Evolutionary conservation across 768 basidiomycete genomes (phyloP).

Genomic region (Leucocoprinus sp.): DNA sequence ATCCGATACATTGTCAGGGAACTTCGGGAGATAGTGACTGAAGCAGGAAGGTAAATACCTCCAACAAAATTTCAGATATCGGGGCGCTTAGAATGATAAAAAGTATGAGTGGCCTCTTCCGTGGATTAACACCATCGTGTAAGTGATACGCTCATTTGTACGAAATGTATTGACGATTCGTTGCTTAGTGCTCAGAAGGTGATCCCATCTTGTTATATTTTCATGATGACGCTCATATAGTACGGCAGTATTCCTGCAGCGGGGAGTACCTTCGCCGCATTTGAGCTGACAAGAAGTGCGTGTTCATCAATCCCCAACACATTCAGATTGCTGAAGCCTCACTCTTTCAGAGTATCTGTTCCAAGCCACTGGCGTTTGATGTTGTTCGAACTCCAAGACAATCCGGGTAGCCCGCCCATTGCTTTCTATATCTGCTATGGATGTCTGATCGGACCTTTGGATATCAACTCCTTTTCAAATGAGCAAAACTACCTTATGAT

Average conservation of each 20-base stretch:
- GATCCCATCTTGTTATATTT: neutral
- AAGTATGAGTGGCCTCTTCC: conserved; percentile 54
- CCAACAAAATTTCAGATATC: neutral
- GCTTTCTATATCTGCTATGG: too few relatives aligned
- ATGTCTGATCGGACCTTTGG: too few relatives aligned
- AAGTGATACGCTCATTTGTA: conserved; percentile 22
- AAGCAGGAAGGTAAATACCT: conserved; percentile 73
- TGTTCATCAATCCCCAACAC: neutral
- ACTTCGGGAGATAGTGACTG: conserved; percentile 53
- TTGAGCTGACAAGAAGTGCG: conserved; percentile 72
- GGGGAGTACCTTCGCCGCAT: conserved; percentile 84
- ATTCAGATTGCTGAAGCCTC: neutral
- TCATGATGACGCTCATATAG: conserved; percentile 20
- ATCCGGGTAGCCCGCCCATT: too few relatives aligned
- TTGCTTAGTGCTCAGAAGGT: conserved; percentile 57
- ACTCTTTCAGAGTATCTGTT: conserved; percentile 1
- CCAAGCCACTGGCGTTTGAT: conserved; percentile 3
- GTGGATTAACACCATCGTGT: conserved; percentile 73
- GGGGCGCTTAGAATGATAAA: neutral
- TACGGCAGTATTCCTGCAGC: conserved; percentile 73
- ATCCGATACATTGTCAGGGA: conserved; percentile 72
- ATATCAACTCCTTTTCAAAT: too few relatives aligned
- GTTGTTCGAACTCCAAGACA: neutral
- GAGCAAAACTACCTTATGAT: too few relatives aligned
- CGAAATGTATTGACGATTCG: neutral